Conservation (phyloP, 768 basidiomycete genomes). For the Inosperma sp. region DNA sequence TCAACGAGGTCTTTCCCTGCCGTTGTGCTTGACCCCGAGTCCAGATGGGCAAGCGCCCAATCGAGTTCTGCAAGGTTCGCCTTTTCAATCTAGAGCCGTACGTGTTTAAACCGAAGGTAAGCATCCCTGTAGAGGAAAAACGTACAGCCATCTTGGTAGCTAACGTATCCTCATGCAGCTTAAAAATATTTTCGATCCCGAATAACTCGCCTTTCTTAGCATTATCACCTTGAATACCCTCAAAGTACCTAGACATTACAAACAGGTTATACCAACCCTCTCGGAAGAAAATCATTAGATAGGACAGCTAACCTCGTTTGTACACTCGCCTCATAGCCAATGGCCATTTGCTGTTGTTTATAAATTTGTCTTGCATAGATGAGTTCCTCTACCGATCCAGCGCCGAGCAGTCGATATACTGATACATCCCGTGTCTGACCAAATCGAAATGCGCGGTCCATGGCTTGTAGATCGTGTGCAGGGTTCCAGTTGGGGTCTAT, state of each 20-base stretch:
- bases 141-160: constrained; percentile 72
- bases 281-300: neutral
- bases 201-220: constrained; percentile 76
- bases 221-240: constrained; percentile 78
- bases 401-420: constrained; percentile 79
- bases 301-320: constrained; percentile 60
- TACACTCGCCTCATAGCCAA: constrained; percentile 77
- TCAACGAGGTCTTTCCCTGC: constrained; percentile 39
- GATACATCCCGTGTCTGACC: constrained; percentile 84
- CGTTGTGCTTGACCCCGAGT: constrained; percentile 27
- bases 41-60: constrained; percentile 73
- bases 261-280: neutral
- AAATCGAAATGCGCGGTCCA: constrained; percentile 82
- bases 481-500: constrained; percentile 97
- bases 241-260: constrained; percentile 53
- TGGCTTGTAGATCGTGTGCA: constrained; percentile 90
- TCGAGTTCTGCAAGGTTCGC: constrained; percentile 71
- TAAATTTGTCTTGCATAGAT: constrained; percentile 89
- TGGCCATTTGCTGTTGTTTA: constrained; percentile 93
- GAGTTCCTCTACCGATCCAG: constrained; percentile 83
- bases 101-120: constrained; percentile 16
- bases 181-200: constrained; percentile 83
- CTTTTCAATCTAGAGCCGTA: constrained; percentile 65
- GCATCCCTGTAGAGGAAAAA: constrained; percentile 2
- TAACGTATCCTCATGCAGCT: constrained; percentile 61